Evolutionary conservation across 768 basidiomycete genomes (phyloP).

Genomic region (Termitomyces sp.): DNA sequence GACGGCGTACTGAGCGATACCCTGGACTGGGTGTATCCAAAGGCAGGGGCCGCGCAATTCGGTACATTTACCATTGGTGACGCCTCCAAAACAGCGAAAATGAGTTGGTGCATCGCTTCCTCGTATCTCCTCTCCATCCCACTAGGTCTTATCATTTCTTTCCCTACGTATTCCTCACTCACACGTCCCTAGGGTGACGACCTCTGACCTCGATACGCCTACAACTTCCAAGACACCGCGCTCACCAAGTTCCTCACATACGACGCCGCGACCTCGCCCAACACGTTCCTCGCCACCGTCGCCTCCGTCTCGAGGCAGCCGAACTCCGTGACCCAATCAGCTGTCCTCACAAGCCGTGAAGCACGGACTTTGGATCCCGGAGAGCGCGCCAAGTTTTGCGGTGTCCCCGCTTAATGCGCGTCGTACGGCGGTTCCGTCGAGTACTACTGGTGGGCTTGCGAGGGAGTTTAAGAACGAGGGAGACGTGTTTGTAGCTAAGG

Average conservation of each 20-base stretch:
- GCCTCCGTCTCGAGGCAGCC: slow-evolving; percentile 34
- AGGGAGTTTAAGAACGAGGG: slow-evolving; percentile 34
- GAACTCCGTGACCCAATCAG: slow-evolving; percentile 19
- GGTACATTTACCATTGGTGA: slow-evolving; percentile 58
- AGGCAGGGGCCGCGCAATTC: slow-evolving; percentile 32
- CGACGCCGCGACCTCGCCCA: slow-evolving; percentile 79
- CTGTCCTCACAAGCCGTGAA: slow-evolving; percentile 49
- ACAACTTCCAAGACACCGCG: slow-evolving; percentile 69
- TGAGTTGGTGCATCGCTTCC: slow-evolving; percentile 71
- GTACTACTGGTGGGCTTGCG: too few species aligned
- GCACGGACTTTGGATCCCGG: slow-evolving; percentile 41
- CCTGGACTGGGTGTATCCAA: slow-evolving; percentile 63
- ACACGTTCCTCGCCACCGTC: slow-evolving; percentile 62
- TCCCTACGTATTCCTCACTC: background rate
- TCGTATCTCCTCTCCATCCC: slow-evolving; percentile 58
- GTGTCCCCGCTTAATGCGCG: slow-evolving; percentile 31
- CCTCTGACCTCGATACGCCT: slow-evolving; percentile 70
- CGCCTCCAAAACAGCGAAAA: slow-evolving; percentile 31
- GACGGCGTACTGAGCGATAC: slow-evolving; percentile 69
- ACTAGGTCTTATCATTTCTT: slow-evolving; percentile 37
- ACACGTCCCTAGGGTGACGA: slow-evolving; percentile 50
- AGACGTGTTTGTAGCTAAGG: slow-evolving; percentile 58
- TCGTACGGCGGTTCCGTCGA: slow-evolving; percentile 10
- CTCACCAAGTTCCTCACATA: slow-evolving; percentile 80
- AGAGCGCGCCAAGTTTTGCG: slow-evolving; percentile 34